Percentiles rank a stretch among this genome's conserved stretches.
Conservation (phyloP, 768 basidiomycete species). For the Suillus lakei region DNA sequence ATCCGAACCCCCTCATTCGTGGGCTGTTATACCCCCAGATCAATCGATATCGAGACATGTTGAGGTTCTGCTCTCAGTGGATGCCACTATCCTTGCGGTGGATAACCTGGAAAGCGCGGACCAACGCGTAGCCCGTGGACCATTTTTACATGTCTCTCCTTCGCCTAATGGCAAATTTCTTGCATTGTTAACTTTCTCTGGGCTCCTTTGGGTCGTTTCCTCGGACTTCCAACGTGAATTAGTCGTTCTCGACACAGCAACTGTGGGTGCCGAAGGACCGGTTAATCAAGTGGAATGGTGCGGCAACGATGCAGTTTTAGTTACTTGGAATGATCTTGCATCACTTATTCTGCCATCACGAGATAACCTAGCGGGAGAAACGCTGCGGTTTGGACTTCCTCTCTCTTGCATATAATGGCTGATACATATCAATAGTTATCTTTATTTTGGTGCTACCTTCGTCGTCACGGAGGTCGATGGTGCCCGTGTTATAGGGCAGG, state of each 20-base stretch:
- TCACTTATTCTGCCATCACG: conserved; percentile 93
- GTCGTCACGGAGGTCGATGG: conserved; percentile 90
- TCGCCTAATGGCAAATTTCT: conserved; percentile 96
- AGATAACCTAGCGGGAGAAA: conserved; percentile 45
- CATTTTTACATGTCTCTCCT: conserved; percentile 84
- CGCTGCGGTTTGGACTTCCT: conserved; percentile 63
- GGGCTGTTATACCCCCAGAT: conserved; percentile 91
- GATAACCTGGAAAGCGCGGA: conserved; percentile 91
- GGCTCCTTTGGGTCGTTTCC: conserved; percentile 91
- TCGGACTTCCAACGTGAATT: conserved; percentile 88
- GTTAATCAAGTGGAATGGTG: conserved; percentile 90
- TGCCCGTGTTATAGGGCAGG: conserved; percentile 78
- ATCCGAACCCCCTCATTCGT: conserved; percentile 79
- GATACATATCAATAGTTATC: conserved; percentile 58
- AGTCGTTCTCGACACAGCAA: conserved; percentile 81
- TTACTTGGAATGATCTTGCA: conserved; percentile 80
- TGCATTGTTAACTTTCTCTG: conserved; percentile 75
- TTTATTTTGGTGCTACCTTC: conserved; percentile 75
- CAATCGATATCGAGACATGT: conserved; percentile 87
- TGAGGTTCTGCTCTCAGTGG: conserved; percentile 85
- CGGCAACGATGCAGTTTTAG: conserved; percentile 90
- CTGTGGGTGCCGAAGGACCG: conserved; percentile 58
- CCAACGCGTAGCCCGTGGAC: conserved; percentile 86
- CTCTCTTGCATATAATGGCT: not conserved
- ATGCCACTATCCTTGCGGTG: conserved; percentile 78